Conservation (phyloP, 2,329 filamentous ascomycete species). For the Colletotrichum gigasporum region DNA sequence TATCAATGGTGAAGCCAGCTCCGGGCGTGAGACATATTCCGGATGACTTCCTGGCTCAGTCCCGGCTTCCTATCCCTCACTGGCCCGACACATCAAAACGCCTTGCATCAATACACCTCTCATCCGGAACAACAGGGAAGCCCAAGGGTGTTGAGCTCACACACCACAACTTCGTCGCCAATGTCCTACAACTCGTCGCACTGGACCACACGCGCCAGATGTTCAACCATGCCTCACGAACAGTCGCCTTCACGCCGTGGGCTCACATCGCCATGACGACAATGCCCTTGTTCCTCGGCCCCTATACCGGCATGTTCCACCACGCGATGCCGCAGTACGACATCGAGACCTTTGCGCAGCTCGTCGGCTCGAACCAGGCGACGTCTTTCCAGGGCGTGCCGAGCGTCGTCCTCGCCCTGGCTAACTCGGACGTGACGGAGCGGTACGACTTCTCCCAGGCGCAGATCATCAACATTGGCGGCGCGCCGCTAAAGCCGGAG, state of each 20-base stretch:
- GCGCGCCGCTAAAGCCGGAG: slow-evolving; percentile 44
- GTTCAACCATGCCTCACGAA: slow-evolving; percentile 44
- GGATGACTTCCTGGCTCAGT: slow-evolving; percentile 42
- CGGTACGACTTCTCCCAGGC: slow-evolving; percentile 48
- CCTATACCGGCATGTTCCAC: slow-evolving; percentile 54
- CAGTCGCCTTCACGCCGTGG: slow-evolving; percentile 53
- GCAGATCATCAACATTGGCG: slow-evolving; percentile 47
- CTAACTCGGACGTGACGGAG: slow-evolving; percentile 45
- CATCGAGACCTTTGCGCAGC: slow-evolving; percentile 43
- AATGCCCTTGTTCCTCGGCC: slow-evolving; percentile 52
- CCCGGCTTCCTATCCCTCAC: slow-evolving; percentile 46
- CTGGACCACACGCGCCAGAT: slow-evolving; percentile 42
- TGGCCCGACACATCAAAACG: slow-evolving; percentile 43
- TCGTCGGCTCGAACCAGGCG: slow-evolving; percentile 46
- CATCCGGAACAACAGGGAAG: slow-evolving; percentile 81
- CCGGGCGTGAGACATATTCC: slow-evolving; percentile 40
- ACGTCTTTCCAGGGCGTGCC: slow-evolving; percentile 52
- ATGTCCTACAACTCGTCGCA: slow-evolving; percentile 54
- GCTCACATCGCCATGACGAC: slow-evolving; percentile 55
- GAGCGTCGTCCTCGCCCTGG: slow-evolving; percentile 47
- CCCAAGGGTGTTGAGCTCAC: slow-evolving; percentile 92
- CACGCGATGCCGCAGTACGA: slow-evolving; percentile 53
- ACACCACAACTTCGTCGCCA: slow-evolving; percentile 84
- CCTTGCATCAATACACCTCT: slow-evolving; percentile 48
- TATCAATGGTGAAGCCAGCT: slow-evolving; percentile 44